These are phyloP conservation scores for Ormosia semicastrata DNA, from an alignment of 306 rosid genomes.

Conservation along the genomic window DNA sequence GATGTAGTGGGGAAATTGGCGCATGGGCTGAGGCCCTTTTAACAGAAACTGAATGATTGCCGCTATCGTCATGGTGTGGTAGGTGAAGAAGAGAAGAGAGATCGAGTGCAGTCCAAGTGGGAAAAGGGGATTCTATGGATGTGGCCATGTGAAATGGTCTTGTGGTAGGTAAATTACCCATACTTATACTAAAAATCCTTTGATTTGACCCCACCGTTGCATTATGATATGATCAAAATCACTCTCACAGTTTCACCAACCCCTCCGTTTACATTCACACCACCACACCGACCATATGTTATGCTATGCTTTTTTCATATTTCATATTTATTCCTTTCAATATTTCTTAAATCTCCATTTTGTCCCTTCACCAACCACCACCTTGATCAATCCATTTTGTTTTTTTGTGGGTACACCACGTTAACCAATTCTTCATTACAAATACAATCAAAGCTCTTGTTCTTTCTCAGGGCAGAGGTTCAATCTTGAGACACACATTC, in stretches of 20 bases:
- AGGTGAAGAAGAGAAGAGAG: constrained; percentile 8
- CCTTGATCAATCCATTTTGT: not conserved
- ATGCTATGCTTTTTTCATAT: too few species aligned
- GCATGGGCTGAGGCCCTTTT: not conserved
- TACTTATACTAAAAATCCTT: not conserved
- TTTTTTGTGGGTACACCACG: not conserved
- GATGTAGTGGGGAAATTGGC: not conserved
- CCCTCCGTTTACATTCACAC: not conserved
- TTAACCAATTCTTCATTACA: constrained; percentile 11
- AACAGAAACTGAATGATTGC: not conserved
- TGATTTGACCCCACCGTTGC: not conserved
- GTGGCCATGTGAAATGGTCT: not conserved
- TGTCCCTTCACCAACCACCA: constrained; percentile 48
- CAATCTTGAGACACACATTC: not conserved
- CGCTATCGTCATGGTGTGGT: not conserved
- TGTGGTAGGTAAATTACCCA: not conserved
- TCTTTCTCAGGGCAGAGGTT: not conserved
- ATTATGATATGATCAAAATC: too few species aligned
- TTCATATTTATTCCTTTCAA: not conserved
- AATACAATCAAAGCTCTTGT: not conserved
- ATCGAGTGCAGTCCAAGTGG: not conserved
- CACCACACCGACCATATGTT: constrained; percentile 21
- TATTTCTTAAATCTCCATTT: constrained; percentile 4
- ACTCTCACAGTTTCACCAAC: constrained; percentile 14
- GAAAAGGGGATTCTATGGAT: not conserved